Base-by-base conservation (phyloP, 306 rosid genomes). In the Boehmeria nivea region DNA sequence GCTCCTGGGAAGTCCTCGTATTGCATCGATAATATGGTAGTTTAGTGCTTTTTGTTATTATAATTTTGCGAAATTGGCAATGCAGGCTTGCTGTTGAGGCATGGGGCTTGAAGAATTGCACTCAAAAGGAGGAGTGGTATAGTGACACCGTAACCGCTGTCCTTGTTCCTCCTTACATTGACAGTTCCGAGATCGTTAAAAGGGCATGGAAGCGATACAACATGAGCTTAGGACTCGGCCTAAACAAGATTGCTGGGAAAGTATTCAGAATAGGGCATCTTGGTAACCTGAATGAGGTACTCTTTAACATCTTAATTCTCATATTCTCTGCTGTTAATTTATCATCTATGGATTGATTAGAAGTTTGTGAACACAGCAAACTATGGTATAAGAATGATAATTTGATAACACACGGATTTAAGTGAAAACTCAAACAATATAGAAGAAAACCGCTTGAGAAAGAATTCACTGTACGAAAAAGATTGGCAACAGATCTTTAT, bases 21-120 rank as follows among this genome's bases (percentile, higher is more conserved):
- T n/a, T n/a, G n/a, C n/a, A n/a, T n/a, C n/a, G n/a, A n/a, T n/a
- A n/a, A n/a, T n/a, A n/a, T n/a, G n/a, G n/a, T n/a, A n/a, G n/a
- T n/a, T n/a, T n/a, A n/a, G n/a, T n/a, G 5, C 38, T 33, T 33
- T 11, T 33, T 33, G 38, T 33, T 33, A 12, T 40, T 40, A 40
- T 40, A 40, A 12, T 34, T 16, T n/a, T 14, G 11, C 6, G 16
- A 27, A 19, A n/a, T 27, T 28, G 15, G 18, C 60, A 66, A 51
- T 70, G 17, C 66, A 93, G 96, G 83, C 96, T 93, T 57, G 99
- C 99, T 50, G 94, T 93, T 62, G 96, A 87, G 78, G 99, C 99
- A 57, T 93, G 99, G 99, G 99, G 96, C 36, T 83, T 93, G 83
- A 87, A 93, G 81, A 93, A 93, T 66, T 93, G 99, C 83, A 93